Conservation (phyloP, 345 rosid genomes). For the Diplotaxis tenuifolia region DNA sequence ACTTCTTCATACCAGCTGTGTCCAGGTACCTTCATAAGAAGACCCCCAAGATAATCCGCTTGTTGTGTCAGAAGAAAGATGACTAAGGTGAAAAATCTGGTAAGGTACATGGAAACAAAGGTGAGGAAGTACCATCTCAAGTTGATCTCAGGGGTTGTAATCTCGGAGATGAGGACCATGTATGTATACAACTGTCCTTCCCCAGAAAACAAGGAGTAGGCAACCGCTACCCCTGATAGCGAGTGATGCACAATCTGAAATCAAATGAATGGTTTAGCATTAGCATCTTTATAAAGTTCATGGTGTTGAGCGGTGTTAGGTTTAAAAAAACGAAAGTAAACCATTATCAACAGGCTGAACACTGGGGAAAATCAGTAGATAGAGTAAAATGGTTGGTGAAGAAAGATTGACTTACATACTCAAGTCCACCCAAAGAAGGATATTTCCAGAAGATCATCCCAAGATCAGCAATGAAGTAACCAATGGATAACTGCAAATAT, state of each 20-base stretch:
- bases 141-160: slow-evolving; percentile 86
- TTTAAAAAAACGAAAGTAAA: neutral
- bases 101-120: neutral
- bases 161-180: slow-evolving; percentile 89
- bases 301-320: neutral
- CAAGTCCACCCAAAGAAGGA: slow-evolving; percentile 86
- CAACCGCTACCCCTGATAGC: slow-evolving; percentile 67
- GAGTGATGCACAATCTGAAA: slow-evolving; percentile 83
- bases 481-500: slow-evolving; percentile 70
- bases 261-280: slow-evolving; percentile 18
- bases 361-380: neutral
- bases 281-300: neutral
- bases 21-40: slow-evolving; percentile 73
- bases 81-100: neutral
- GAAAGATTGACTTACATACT: slow-evolving; percentile 65
- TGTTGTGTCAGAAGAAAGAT: slow-evolving; percentile 15
- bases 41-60: slow-evolving; percentile 2
- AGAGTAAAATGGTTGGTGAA: neutral
- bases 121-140: slow-evolving; percentile 72
- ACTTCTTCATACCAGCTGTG: slow-evolving; percentile 86
- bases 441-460: slow-evolving; percentile 81
- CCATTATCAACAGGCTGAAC: neutral
- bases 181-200: slow-evolving; percentile 86
- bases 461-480: slow-evolving; percentile 84
- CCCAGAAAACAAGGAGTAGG: slow-evolving; percentile 76